Evolutionary conservation across 1,284 basidiomycete genomes (phyloP), one percentile per base, ranked within the genome.

Genomic region (Afroboletus lepidellus): DNA sequence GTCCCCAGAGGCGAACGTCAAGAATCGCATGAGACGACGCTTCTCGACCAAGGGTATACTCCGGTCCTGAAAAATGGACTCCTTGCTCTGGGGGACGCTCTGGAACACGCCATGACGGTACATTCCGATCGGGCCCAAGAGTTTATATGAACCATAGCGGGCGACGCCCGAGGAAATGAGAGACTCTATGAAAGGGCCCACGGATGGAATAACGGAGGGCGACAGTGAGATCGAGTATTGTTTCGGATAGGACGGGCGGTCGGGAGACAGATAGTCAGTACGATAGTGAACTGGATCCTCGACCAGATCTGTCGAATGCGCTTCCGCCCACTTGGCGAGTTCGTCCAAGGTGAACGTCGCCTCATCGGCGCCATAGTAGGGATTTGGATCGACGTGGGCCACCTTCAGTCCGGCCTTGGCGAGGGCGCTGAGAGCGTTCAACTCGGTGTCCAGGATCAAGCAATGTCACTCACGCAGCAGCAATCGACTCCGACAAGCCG

Each of bases 21-120:
- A 73, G 60, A 97, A 92, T 57, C 95, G 92, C 91, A 98, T 98
- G 34, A 99, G 74, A 34, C 88, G 79, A 38, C 95, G 78, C 73
- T 98, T 99, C 56, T 96, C 92, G 32, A 95, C 69, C 7, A 98
- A 77, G 4, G 78, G 79, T 13, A 98, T 80, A 5, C 76, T 77
- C 64, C 85, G 86, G 70, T 84, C 87, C 72, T 90, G 94, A 79
- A 99, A 98, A 21, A 99, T 83, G 55, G 94, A 91, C 69, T 96
- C 94, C 69, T 98, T 98, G 72, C 84, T 91, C 25, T 87, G 85
- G 0, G 96, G 96, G 0, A 98, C 95, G 42, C 73, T 77, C 59
- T 79, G 80, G 34, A 88, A 73, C 38, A 59, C 63, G 8, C 71
- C 73, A 13, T 72, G 65, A 45, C 79, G 71, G 60, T 82, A 88